Percentiles rank a stretch among this genome's conserved stretches.
Conservation (phyloP, 257 asterid genomes). For the Forsythia viridissima region DNA sequence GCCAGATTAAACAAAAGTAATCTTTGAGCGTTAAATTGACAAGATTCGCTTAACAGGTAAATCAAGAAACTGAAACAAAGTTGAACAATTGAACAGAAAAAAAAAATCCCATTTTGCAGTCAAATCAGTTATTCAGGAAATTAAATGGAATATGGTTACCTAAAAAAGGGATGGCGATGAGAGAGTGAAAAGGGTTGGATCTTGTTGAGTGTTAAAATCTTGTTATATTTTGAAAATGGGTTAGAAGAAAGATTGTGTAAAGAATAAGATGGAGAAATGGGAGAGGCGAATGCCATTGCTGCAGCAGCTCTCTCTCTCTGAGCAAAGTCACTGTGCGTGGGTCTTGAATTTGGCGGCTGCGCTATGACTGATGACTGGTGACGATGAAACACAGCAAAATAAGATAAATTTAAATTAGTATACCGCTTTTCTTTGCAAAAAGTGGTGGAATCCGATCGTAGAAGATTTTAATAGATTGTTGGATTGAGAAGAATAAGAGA, state of each 20-base stretch:
- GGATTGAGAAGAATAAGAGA: no score
- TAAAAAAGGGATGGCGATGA: constrained; percentile 44
- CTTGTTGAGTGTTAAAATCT: constrained; percentile 32
- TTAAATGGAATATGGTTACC: constrained; percentile 25
- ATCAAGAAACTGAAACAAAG: neutral
- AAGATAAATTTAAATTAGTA: no score
- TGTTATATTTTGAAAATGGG: constrained; percentile 20
- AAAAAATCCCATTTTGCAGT: neutral
- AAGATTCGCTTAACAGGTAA: neutral
- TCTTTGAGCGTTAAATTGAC: constrained; percentile 8
- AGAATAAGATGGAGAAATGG: constrained; percentile 35
- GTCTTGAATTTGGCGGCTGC: neutral
- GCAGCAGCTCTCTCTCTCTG: neutral
- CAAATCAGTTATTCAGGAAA: neutral
- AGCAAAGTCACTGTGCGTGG: neutral
- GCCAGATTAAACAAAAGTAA: neutral
- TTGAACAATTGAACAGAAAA: neutral
- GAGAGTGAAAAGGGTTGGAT: constrained; percentile 45
- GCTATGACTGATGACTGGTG: neutral
- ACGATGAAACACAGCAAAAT: neutral
- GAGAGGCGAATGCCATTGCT: constrained; percentile 55
- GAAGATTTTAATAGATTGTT: no score
- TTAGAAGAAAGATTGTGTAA: constrained; percentile 29
- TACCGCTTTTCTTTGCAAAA: no score
- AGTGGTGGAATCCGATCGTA: no score